Base-by-base conservation (phyloP, 2,329 filamentous ascomycete genomes). In the Phoma herbarum region DNA sequence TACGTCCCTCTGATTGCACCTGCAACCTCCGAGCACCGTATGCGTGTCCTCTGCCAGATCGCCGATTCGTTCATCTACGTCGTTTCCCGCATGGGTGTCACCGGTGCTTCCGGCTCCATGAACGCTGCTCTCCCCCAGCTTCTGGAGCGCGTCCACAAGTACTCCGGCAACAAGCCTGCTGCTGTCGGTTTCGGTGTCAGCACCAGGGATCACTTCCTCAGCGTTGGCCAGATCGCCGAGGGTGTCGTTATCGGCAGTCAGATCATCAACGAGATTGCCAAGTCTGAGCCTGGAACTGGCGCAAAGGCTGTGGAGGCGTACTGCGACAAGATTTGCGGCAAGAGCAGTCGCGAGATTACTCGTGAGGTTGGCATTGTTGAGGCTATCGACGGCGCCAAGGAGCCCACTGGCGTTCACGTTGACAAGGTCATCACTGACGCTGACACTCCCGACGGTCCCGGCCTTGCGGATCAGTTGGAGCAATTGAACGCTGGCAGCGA, bases 1-100 rank as follows among this genome's bases (percentile, higher is more conserved):
- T 99, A 98, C 76, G 91, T 99, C 14, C 95, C 95, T n/a, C 84
- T 99, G 52, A 97, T 99, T 69, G 94, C 95, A 0, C 95, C 95
- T 7, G 88, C 93, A 11, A 98, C 95, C 1, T 97, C 93, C 7
- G 93, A 97, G 69, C 84, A 87, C 65, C 91, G 95, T 72, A 97
- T 99, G 93, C 94, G 91, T 80, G 85, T 97, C 39, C 89, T 99
- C 12, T 99, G 95, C 86, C 88, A 92, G 77, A 94, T 99, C 63
- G 95, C 95, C 73, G 94, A 98, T 80, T 97, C 93, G 3, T 99
- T 98, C 82, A 96, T 99, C 80, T 99, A 99, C 77, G 93, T 99
- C 61, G 95, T 99, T 55, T 98, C 94, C 25, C 86, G 94, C 69
- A 96, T 97, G 90, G 95, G 95, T 69, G 94, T 98, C 56, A 99